Evolutionary conservation across 106 monocot species (phyloP).

Genomic region (Allium fistulosum): DNA sequence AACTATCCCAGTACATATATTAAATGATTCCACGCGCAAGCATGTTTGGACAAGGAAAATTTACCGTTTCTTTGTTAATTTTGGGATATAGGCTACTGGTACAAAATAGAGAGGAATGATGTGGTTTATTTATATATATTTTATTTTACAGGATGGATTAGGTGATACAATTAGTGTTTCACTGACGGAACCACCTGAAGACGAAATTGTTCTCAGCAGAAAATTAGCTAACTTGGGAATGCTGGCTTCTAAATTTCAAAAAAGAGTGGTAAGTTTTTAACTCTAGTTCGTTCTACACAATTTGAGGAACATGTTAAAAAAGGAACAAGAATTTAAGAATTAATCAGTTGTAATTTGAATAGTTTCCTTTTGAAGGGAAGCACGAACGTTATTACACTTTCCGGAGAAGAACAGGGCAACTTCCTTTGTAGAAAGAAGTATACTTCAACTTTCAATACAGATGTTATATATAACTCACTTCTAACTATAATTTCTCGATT

Average conservation of each 20-base stretch:
- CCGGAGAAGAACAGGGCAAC: constrained; percentile 84
- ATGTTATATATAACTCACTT: too few species aligned
- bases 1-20: too few species aligned
- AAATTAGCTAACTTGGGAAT: constrained; percentile 91
- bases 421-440: constrained; percentile 47
- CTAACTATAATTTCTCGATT: too few species aligned
- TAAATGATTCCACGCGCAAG: too few species aligned
- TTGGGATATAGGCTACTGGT: neutral
- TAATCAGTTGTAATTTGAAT: neutral
- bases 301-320: neutral
- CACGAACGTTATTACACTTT: constrained; percentile 89
- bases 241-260: constrained; percentile 63
- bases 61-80: too few species aligned
- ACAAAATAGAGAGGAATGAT: too few species aligned
- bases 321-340: neutral
- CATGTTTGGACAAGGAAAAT: too few species aligned
- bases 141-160: constrained; percentile 74
- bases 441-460: neutral
- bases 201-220: constrained; percentile 97
- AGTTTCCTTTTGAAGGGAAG: constrained; percentile 80
- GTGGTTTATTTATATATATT: too few species aligned
- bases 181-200: constrained; percentile 97
- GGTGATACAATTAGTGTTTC: constrained; percentile 99
- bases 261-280: constrained; percentile 63
- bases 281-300: neutral